These are phyloP conservation scores for Ophiostoma himal-ulmi DNA, from an alignment of 2,329 filamentous ascomycete species.

Conservation along the genomic window DNA sequence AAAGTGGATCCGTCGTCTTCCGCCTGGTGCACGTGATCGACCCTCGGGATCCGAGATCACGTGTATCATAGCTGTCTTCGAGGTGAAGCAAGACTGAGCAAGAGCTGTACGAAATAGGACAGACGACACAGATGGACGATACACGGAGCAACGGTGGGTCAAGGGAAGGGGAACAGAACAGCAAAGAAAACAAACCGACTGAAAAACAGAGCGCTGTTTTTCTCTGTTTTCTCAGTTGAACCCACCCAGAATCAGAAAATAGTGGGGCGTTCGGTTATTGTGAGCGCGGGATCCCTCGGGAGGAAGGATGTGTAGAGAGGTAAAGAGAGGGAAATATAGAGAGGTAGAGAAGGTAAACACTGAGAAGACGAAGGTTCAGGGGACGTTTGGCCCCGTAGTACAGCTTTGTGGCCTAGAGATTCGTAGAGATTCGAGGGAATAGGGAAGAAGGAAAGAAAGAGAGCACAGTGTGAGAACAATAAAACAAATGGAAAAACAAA, in stretches of 20 bases:
- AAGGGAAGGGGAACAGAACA: neutral
- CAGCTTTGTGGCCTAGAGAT: too few relatives aligned
- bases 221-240: neutral
- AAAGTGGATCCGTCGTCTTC: neutral
- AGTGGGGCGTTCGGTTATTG: conserved; percentile 25
- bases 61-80: neutral
- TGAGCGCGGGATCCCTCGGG: conserved; percentile 26
- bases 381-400: too few relatives aligned
- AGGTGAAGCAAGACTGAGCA: neutral
- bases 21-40: conserved; percentile 9
- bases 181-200: neutral
- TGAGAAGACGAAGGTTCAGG: neutral
- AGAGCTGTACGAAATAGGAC: neutral
- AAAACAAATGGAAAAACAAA: neutral
- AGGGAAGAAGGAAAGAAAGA: neutral
- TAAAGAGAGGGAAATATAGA: neutral
- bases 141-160: conserved; percentile 1
- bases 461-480: conserved; percentile 1
- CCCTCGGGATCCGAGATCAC: conserved; percentile 8
- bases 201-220: conserved; percentile 10
- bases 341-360: neutral
- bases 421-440: too few relatives aligned
- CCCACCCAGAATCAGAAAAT: neutral
- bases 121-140: neutral
- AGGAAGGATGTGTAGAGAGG: conserved; percentile 21